A percentile compares a stretch with the other conserved stretches of the same genome.
Conservation (phyloP, 2,329 filamentous ascomycete species). For the Colletotrichum camelliae region DNA sequence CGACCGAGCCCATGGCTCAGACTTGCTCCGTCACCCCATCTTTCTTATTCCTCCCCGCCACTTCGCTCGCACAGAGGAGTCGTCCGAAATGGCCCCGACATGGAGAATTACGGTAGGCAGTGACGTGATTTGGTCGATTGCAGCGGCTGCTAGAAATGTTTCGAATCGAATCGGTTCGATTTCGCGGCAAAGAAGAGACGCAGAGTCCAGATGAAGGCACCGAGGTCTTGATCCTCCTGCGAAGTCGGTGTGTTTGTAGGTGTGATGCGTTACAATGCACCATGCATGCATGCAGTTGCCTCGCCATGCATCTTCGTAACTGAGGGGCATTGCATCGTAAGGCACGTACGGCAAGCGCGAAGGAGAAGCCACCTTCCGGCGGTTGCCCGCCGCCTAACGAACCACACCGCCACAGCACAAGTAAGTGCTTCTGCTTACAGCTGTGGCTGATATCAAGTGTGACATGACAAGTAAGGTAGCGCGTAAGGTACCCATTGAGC, state of each 20-base stretch:
- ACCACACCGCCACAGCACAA: background rate
- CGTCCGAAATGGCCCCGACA: background rate
- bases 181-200: background rate
- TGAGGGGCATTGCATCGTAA: background rate
- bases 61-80: background rate
- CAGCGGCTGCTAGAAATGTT: background rate
- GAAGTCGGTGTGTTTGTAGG: background rate
- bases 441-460: background rate
- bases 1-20: background rate
- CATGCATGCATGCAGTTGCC: background rate
- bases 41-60: slow-evolving; percentile 8
- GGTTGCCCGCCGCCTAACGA: background rate
- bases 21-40: background rate
- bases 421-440: background rate
- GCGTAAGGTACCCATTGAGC: background rate
- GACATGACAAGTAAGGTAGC: background rate
- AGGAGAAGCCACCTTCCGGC: no score
- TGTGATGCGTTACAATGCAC: background rate
- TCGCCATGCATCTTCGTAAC: background rate
- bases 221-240: background rate
- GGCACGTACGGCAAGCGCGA: background rate
- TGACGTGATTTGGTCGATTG: background rate
- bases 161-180: background rate
- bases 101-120: background rate
- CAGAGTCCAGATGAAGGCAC: background rate